Conservation (phyloP, 306 rosid species). For the Pyrus pyrifolia region DNA sequence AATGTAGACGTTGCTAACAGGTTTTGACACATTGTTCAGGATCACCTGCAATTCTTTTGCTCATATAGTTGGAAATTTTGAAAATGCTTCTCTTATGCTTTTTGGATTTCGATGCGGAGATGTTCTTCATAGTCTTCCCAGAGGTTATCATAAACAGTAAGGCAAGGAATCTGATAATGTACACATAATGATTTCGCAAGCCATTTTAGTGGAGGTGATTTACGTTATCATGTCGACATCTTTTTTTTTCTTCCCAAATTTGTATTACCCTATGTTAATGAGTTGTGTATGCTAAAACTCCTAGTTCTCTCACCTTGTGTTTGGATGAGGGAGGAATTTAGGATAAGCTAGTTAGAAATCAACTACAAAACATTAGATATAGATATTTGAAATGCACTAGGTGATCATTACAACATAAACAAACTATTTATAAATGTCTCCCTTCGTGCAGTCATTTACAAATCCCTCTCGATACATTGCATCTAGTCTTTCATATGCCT, state of each 20-base stretch:
- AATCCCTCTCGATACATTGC: too few species aligned
- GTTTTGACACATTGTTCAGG: slow-evolving; percentile 96
- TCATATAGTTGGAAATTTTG: slow-evolving; percentile 70
- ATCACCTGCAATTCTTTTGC: slow-evolving; percentile 67
- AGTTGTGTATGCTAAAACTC: not conserved
- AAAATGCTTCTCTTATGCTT: slow-evolving; percentile 72
- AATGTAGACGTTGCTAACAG: slow-evolving; percentile 34
- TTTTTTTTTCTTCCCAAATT: too few species aligned
- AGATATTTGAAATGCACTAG: too few species aligned
- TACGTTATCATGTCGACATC: not conserved
- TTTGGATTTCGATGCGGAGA: slow-evolving; percentile 86
- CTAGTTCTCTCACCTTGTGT: too few species aligned
- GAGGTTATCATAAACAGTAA: slow-evolving; percentile 73
- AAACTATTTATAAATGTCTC: too few species aligned
- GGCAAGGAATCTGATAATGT: slow-evolving; percentile 83
- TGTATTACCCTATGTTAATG: too few species aligned
- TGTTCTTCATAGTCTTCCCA: slow-evolving; percentile 60
- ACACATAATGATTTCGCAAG: slow-evolving; percentile 64
- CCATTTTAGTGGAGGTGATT: slow-evolving; percentile 44
- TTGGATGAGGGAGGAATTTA: too few species aligned
- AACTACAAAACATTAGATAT: too few species aligned
- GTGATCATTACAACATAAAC: too few species aligned
- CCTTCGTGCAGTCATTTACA: too few species aligned
- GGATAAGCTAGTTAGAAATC: too few species aligned
- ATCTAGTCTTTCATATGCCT: too few species aligned